phyloP scores from a whole-genome alignment of 306 rosid species.

The Quercus alba region DNA sequence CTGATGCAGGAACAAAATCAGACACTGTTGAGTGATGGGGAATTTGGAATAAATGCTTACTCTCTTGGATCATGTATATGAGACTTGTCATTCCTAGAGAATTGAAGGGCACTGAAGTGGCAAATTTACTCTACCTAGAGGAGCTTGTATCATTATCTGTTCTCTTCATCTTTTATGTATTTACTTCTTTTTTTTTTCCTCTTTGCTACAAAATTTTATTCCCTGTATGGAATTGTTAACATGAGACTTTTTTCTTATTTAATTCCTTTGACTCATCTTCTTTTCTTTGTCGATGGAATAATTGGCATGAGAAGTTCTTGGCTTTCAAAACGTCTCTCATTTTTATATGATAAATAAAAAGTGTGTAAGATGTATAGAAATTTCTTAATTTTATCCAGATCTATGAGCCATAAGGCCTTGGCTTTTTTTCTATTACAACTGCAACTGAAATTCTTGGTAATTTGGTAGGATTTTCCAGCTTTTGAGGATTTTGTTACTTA shows the following conservation, averaged over 20 bases:
- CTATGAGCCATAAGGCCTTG: neutral
- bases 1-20: constrained; percentile 66
- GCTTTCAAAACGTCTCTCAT: neutral
- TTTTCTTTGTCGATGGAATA: constrained; percentile 20
- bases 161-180: constrained; percentile 25
- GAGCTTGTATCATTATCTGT: constrained; percentile 30
- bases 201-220: constrained; percentile 12
- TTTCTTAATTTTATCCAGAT: neutral
- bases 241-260: neutral
- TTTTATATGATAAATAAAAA: neutral
- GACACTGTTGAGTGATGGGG: constrained; percentile 47
- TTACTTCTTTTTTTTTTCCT: constrained; percentile 6
- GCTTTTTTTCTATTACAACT: neutral
- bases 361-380: neutral
- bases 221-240: constrained; percentile 24
- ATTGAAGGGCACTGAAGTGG: constrained; percentile 4
- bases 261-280: constrained; percentile 11
- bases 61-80: constrained; percentile 59
- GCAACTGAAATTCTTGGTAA: neutral
- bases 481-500: too few relatives aligned
- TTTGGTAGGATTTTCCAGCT: neutral
- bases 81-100: constrained; percentile 30
- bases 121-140: constrained; percentile 20
- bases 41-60: constrained; percentile 49
- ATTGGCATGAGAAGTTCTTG: constrained; percentile 9